A percentile compares a stretch with the other conserved stretches of the same genome.
phyloP scores from a whole-genome alignment of 345 rosid species.

The Eucalyptus tenuipes region DNA sequence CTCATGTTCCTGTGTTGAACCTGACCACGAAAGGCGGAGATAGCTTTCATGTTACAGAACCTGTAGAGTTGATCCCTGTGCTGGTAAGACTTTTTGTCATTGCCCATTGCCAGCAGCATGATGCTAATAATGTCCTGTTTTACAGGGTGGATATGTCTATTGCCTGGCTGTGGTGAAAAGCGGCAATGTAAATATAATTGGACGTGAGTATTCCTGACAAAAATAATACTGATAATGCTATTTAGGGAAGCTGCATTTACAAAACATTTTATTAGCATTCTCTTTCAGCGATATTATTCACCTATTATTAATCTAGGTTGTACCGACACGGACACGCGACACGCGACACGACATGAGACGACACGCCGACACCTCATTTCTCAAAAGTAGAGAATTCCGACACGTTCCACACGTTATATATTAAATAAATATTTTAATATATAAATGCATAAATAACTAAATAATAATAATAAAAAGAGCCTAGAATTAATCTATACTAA shows the following conservation, averaged over 20 bases:
- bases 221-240: background rate
- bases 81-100: slow-evolving; percentile 17
- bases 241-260: background rate
- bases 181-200: slow-evolving; percentile 60
- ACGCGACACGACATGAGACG: too few relatives aligned
- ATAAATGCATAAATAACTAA: too few relatives aligned
- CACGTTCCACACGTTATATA: too few relatives aligned
- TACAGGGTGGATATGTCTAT: slow-evolving; percentile 34
- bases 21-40: slow-evolving; percentile 80
- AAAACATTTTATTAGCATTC: background rate
- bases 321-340: too few relatives aligned
- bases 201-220: slow-evolving; percentile 52
- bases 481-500: too few relatives aligned
- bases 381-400: too few relatives aligned
- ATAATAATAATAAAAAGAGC: too few relatives aligned
- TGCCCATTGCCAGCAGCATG: background rate
- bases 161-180: slow-evolving; percentile 71
- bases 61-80: slow-evolving; percentile 17
- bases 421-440: too few relatives aligned
- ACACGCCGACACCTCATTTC: too few relatives aligned
- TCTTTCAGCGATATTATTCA: background rate
- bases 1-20: slow-evolving; percentile 31
- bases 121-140: background rate
- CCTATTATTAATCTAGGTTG: too few relatives aligned
- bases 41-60: slow-evolving; percentile 31